Evolutionary conservation across 768 basidiomycete genomes (phyloP), one percentile per base, ranked within the genome.

Genomic region (Scleroderma citrinum): DNA sequence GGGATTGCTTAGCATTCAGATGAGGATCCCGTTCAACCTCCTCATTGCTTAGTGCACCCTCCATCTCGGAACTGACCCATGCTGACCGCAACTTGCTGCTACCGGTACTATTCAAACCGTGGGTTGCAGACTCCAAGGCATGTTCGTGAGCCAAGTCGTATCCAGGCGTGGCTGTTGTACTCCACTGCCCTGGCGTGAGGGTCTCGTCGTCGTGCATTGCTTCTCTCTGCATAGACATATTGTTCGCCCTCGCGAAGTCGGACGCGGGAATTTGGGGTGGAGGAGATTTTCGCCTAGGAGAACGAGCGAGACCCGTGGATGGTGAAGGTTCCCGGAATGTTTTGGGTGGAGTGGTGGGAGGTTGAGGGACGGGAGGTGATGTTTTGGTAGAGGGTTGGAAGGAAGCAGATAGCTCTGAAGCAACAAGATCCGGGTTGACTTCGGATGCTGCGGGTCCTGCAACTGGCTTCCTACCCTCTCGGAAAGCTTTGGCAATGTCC

Each of bases 401-500:
- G 14, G 49, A 44, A 43, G 42, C 12, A 19, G 40, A 21, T 16
- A 14, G 26, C 13, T 44, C 42, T 34, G 34, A 12, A 45, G 47
- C 14, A 24, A 48, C 14, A 24, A 47, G 20, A n/a, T 68, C 66
- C 44, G 56, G 56, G 44, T 61, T 59, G 11, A 60, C 36, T 2
- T 64, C 46, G 38, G 65, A 73, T 45, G 76, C 81, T 41, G 87
- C 82, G 50, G 90, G 87, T 2, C 91, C 95, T 2, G 93, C 80
- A 2, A 73, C 69, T 10, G 95, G 93, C 56, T 76, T 81, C 19
- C 88, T 79, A 5, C 96, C 94, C 65, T 97, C 95, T n/a, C 94
- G 83, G 61, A 93, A 79, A 1, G 95, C 93, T 66, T 90, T 97
- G 16, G 90, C 82, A 17, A 98, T 93, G 53, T 96, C 92, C 12